Conservation (phyloP, 2,329 filamentous ascomycete species). For the Colletotrichum paranaense region DNA sequence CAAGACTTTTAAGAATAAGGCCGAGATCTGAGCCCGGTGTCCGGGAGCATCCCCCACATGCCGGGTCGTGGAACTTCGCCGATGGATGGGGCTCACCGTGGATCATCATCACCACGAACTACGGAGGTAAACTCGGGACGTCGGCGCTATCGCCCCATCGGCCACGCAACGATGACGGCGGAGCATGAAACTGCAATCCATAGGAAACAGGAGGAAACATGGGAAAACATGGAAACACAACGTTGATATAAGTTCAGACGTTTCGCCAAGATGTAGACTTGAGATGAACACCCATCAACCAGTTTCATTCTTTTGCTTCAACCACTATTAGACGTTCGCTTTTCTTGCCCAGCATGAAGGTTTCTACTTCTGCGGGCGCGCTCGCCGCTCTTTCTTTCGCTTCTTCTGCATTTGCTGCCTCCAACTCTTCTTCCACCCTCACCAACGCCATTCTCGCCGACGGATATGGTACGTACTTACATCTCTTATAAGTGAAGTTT, state of each 20-base stretch:
- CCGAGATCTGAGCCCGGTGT: background rate
- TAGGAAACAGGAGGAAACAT: background rate
- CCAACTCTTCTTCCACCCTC: slow-evolving; percentile 13
- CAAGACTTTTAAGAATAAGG: background rate
- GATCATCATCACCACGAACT: slow-evolving; percentile 9
- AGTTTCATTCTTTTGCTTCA: background rate
- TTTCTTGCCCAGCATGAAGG: slow-evolving; percentile 19
- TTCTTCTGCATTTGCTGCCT: slow-evolving; percentile 11
- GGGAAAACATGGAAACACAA: background rate
- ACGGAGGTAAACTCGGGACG: slow-evolving; percentile 1
- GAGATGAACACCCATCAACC: slow-evolving; percentile 8
- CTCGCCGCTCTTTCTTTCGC: slow-evolving; percentile 23
- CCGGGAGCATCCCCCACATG: slow-evolving; percentile 1
- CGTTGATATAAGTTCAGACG: slow-evolving; percentile 5
- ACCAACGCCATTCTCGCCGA: slow-evolving; percentile 13
- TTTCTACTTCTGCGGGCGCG: slow-evolving; percentile 9
- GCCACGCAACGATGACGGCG: slow-evolving; percentile 21
- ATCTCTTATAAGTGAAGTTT: background rate
- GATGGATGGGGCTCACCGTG: slow-evolving; percentile 10
- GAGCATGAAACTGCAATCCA: background rate
- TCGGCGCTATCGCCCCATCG: slow-evolving; percentile 18
- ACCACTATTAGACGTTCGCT: background rate
- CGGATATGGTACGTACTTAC: slow-evolving; percentile 17
- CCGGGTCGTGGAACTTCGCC: slow-evolving; percentile 20
- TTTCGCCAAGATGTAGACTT: slow-evolving; percentile 7